Base-by-base conservation (phyloP, 345 rosid species). In the Boechera stricta region DNA sequence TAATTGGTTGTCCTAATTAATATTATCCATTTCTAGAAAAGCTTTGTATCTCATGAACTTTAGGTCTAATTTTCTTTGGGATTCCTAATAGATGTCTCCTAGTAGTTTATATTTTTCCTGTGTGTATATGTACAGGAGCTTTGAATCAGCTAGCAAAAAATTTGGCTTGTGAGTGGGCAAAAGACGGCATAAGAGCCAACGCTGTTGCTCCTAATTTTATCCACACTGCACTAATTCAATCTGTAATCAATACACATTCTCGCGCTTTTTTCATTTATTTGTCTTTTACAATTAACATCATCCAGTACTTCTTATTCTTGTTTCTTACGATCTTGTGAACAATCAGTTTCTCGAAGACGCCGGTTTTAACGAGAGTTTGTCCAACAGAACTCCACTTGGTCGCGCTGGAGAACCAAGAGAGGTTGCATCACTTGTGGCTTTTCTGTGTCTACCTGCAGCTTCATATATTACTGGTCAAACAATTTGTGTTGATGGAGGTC, bases 151-250 rank as follows among this genome's bases (percentile, higher is more conserved):
- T 88, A 29, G 77, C 90, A 2, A 88, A 72, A 72, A 82, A 84
- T 57, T 80, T 87, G 77, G 88, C 94, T 36, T 89, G 92, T 42
- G 94, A 89, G 65, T 87, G 97, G 91, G 92, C 88, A 11, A 84
- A 73, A 13, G 92, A 89, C 71, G 82, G 79, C 31, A 89, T 89
- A 76, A 81, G 91, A 72, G 55, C 74, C 15, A 88, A 90, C 39
- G 61, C 79, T 4, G 86, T 88, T 32, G 87, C 91, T 5, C 93
- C 91, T 12, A 76, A 78, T 77, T 51, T 62, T 28, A 72, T 81
- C 64, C 49, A 6, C 10, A 88, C 90, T 49, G 74, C 89, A 31
- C 77, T 80, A 83, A 83, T 51, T 32, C 48, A 56, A 65, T 1
- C 64, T 18, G 78, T 74, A 74, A 62, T 10, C 45, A 41, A 16